A percentile compares a stretch with the other conserved stretches of the same genome.
These are phyloP conservation scores for Colletotrichum destructivum DNA, from an alignment of 2,329 filamentous ascomycete genomes.

Conservation along the genomic window DNA sequence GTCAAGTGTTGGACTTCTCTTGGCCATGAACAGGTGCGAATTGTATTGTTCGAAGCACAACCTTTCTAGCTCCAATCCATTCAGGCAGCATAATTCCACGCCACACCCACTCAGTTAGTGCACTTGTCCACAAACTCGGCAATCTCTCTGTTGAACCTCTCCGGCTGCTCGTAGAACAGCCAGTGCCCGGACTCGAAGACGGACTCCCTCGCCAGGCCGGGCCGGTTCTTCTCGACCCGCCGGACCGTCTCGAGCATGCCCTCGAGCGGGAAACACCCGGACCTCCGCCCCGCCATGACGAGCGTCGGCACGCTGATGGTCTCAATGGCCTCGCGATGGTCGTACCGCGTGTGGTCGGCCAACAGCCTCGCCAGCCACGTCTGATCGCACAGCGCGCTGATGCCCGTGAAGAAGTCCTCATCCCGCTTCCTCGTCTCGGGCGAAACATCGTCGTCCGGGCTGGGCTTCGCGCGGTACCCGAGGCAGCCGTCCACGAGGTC, in stretches of 20 bases:
- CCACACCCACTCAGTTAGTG: neutral
- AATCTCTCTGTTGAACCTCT: slow-evolving; percentile 54
- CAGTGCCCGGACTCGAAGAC: slow-evolving; percentile 57
- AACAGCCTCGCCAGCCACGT: slow-evolving; percentile 56
- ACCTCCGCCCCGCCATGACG: slow-evolving; percentile 55
- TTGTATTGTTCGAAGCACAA: neutral
- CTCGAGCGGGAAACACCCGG: slow-evolving; percentile 56
- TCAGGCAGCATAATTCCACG: neutral
- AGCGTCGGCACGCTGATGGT: slow-evolving; percentile 51
- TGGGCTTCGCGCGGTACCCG: slow-evolving; percentile 52
- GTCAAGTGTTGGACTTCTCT: neutral
- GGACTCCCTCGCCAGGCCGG: slow-evolving; percentile 47
- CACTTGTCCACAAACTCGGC: slow-evolving; percentile 25
- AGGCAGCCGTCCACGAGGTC: slow-evolving; percentile 54
- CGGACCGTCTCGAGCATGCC: slow-evolving; percentile 55
- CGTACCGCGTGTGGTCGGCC: slow-evolving; percentile 58
- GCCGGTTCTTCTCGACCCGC: slow-evolving; percentile 46
- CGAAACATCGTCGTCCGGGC: slow-evolving; percentile 45
- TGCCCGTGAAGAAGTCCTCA: slow-evolving; percentile 53
- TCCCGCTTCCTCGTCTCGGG: slow-evolving; percentile 47
- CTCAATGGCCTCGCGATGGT: slow-evolving; percentile 58
- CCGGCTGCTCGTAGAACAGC: slow-evolving; percentile 58
- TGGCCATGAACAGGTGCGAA: neutral
- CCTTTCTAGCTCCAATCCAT: neutral
- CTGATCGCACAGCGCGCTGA: slow-evolving; percentile 54